These are phyloP conservation scores for Fusarium sp. DNA, from an alignment of 2,329 filamentous ascomycete genomes.

Conservation along the genomic window DNA sequence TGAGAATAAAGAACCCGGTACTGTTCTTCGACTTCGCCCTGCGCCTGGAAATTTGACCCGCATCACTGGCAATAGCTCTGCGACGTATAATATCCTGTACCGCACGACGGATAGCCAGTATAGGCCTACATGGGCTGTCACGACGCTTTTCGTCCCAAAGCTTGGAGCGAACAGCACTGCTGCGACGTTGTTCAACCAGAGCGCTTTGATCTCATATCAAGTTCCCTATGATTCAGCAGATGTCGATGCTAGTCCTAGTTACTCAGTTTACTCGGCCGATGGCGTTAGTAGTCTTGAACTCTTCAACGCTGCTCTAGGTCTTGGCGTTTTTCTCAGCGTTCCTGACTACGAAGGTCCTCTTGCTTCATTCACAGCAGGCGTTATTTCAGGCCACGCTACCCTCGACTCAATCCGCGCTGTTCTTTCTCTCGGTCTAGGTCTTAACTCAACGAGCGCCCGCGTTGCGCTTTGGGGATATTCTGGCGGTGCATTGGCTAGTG, in stretches of 20 bases:
- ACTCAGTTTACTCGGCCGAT: conserved; percentile 11
- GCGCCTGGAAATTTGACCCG: conserved; percentile 41
- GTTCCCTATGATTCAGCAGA: conserved; percentile 41
- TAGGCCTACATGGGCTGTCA: conserved; percentile 41
- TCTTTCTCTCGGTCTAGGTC: conserved; percentile 50
- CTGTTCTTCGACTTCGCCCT: conserved; percentile 39
- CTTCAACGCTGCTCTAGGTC: conserved; percentile 17
- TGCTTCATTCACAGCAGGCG: conserved; percentile 58
- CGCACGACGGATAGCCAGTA: conserved; percentile 44
- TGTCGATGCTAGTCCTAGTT: conserved; percentile 40
- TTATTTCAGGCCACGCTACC: conserved; percentile 57
- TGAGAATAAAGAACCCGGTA: conserved; percentile 35
- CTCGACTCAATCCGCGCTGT: conserved; percentile 60
- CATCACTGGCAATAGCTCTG: conserved; percentile 34
- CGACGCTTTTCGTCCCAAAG: conserved; percentile 36
- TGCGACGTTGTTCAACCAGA: conserved; percentile 16
- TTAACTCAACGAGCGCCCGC: conserved; percentile 35
- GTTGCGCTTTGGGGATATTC: conserved; percentile 67
- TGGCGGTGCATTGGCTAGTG: conserved; percentile 63
- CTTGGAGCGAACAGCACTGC: conserved; percentile 31
- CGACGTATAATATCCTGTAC: conserved; percentile 41
- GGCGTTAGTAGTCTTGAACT: background rate
- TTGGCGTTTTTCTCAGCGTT: conserved; percentile 51
- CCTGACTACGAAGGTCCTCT: conserved; percentile 61
- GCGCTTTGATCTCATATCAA: conserved; percentile 41